Evolutionary conservation across 768 basidiomycete species (phyloP).

Genomic region (Paxillus ammoniavirescens): DNA sequence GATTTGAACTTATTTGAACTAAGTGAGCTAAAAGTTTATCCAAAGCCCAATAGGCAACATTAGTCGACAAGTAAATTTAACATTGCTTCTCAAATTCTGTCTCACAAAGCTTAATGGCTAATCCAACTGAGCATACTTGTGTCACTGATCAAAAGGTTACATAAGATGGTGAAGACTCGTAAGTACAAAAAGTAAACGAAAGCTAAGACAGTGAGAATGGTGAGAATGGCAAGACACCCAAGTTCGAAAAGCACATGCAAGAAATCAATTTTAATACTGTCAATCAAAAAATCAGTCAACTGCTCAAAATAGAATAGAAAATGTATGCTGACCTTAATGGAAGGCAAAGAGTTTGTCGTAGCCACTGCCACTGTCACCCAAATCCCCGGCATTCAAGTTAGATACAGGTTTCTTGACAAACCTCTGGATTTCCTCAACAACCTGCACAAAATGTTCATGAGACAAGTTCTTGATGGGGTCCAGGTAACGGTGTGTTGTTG

Average conservation of each 20-base stretch:
- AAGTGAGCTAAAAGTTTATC: neutral
- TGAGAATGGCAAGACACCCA: neutral
- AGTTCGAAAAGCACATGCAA: neutral
- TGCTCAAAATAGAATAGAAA: neutral
- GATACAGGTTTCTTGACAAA: neutral
- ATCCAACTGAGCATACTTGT: neutral
- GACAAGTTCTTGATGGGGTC: constrained; percentile 4
- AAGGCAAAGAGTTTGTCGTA: neutral
- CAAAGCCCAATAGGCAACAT: neutral
- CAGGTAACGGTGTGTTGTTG: constrained; percentile 3
- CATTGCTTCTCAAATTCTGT: neutral
- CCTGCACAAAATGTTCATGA: constrained; percentile 1
- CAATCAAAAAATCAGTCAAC: neutral
- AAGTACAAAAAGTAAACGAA: neutral
- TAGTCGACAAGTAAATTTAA: neutral
- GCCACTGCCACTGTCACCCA: neutral
- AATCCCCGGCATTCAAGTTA: neutral
- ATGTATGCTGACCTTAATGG: neutral
- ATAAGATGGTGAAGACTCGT: neutral
- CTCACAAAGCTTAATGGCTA: neutral
- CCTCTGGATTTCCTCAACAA: neutral
- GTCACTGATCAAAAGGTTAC: neutral
- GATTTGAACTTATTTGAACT: neutral
- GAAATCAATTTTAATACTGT: neutral
- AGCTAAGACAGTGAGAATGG: neutral